These are phyloP conservation scores for Talaromyces sp. DNA, from an alignment of 2,329 filamentous ascomycete species.

Conservation along the genomic window DNA sequence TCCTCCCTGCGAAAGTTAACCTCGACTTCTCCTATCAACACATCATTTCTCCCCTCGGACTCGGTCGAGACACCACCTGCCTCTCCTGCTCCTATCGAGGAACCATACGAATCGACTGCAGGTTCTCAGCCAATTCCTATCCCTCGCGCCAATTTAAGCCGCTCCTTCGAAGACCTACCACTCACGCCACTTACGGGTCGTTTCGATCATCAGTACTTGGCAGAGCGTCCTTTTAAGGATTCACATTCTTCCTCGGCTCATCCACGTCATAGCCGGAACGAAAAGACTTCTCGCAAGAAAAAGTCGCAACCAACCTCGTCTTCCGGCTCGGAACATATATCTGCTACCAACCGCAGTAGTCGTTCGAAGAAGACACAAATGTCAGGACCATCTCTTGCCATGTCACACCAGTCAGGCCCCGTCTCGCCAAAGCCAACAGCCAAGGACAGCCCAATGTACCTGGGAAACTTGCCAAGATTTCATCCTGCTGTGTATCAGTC, in stretches of 20 bases:
- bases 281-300: constrained; percentile 19
- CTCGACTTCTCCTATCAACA: constrained; percentile 37
- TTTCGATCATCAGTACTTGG: constrained; percentile 37
- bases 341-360: constrained; percentile 14
- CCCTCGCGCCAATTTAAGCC: constrained; percentile 26
- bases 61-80: constrained; percentile 20
- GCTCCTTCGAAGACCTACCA: constrained; percentile 32
- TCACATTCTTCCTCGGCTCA: constrained; percentile 22
- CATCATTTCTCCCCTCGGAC: constrained; percentile 28
- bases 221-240: constrained; percentile 24
- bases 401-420: constrained; percentile 36
- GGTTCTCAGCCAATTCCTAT: constrained; percentile 37
- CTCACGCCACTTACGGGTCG: constrained; percentile 39
- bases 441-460: constrained; percentile 39
- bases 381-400: constrained; percentile 21
- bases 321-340: constrained; percentile 15
- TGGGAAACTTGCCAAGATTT: constrained; percentile 44
- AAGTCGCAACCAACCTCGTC: constrained; percentile 18
- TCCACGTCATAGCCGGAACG: constrained; percentile 18
- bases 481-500: constrained; percentile 46
- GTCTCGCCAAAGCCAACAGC: constrained; percentile 30
- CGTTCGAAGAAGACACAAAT: constrained; percentile 17
- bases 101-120: constrained; percentile 28
- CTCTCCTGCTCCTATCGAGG: constrained; percentile 28
- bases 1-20: constrained; percentile 39